phyloP scores from a whole-genome alignment of 2,329 filamentous ascomycete genomes.

The Penicillium occitanis region DNA sequence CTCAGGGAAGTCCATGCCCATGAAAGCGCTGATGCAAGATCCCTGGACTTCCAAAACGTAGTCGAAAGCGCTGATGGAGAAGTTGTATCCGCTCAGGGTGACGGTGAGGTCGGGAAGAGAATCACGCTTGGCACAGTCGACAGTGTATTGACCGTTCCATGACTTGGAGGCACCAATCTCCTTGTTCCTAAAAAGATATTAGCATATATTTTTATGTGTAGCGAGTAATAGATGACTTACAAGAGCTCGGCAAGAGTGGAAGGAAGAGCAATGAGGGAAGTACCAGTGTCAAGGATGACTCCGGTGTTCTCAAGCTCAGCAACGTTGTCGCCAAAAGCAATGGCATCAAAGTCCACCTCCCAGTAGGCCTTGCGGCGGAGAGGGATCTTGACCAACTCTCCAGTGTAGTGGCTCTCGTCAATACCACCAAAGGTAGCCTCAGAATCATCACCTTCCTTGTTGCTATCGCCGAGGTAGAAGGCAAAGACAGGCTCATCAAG shows the following conservation, averaged over 20 bases:
- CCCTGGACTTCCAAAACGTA: slow-evolving; percentile 96
- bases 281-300: slow-evolving; percentile 96
- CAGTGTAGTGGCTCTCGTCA: slow-evolving; percentile 75
- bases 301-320: slow-evolving; percentile 92
- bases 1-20: slow-evolving; percentile 88
- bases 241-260: slow-evolving; percentile 88
- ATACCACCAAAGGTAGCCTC: slow-evolving; percentile 89
- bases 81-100: slow-evolving; percentile 85
- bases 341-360: slow-evolving; percentile 95
- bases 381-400: slow-evolving; percentile 89
- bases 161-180: slow-evolving; percentile 98
- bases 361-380: slow-evolving; percentile 99
- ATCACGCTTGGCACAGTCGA: slow-evolving; percentile 83
- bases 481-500: slow-evolving; percentile 92
- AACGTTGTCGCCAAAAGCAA: slow-evolving; percentile 80
- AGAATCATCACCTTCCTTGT: slow-evolving; percentile 70
- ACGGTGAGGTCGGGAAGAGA: slow-evolving; percentile 88
- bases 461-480: slow-evolving; percentile 85
- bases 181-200: slow-evolving; percentile 63
- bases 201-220: neutral
- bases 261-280: slow-evolving; percentile 93
- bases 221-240: slow-evolving; percentile 40
- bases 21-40: slow-evolving; percentile 95
- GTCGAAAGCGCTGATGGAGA: slow-evolving; percentile 82
- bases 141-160: slow-evolving; percentile 92